Percentiles rank a stretch among this genome's conserved stretches.
phyloP scores from a whole-genome alignment of 73 alveolate genomes.

The Symbiodinium pilosum region DNA sequence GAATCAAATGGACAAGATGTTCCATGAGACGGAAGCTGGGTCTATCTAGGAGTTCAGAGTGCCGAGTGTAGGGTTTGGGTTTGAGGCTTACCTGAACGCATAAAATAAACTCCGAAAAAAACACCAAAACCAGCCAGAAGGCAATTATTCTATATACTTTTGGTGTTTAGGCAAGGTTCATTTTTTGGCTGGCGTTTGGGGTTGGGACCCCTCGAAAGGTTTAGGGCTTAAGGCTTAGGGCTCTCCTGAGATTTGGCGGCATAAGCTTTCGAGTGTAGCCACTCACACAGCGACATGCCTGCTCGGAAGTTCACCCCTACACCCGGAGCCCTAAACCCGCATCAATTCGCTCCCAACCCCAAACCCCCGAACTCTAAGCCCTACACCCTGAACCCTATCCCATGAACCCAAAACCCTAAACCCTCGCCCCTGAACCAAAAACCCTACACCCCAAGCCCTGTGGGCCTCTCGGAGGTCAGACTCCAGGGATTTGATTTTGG shows the following conservation, averaged over 20 bases:
- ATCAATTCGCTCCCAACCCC: not conserved
- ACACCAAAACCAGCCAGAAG: not conserved
- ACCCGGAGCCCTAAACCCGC: not conserved
- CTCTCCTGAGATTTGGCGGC: too few relatives aligned
- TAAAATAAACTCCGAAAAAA: too few relatives aligned
- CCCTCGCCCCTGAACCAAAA: not conserved
- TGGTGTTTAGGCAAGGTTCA: not conserved
- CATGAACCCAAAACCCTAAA: not conserved
- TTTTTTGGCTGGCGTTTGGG: not conserved
- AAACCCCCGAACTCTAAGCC: not conserved
- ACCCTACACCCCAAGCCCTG: not conserved
- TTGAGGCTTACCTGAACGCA: too few relatives aligned
- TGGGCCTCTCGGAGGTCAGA: constrained; percentile 51
- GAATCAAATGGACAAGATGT: too few relatives aligned
- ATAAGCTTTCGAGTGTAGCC: too few relatives aligned
- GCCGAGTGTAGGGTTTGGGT: too few relatives aligned
- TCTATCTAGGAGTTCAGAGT: too few relatives aligned
- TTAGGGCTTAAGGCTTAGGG: too few relatives aligned
- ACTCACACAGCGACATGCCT: too few relatives aligned
- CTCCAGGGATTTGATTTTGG: constrained; percentile 60
- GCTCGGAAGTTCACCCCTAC: not conserved
- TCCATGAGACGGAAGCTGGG: too few relatives aligned
- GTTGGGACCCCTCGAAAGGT: not conserved
- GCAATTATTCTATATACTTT: not conserved
- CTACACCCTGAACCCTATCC: not conserved